Base-by-base conservation (phyloP, 331 rosid genomes). In the Telfairia occidentalis region DNA sequence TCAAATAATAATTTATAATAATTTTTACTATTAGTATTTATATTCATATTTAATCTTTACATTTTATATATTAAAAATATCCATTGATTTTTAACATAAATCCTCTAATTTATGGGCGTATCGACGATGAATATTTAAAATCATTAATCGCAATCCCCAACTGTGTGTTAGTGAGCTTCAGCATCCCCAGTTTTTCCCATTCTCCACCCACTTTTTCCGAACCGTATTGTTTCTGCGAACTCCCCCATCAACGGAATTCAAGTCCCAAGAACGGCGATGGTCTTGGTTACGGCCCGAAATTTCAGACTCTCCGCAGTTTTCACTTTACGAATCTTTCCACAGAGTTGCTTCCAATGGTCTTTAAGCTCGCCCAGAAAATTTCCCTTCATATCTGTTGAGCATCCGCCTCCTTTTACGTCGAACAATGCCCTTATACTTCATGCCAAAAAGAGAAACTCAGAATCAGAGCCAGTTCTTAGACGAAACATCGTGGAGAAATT, bases 401-500 rank as follows among this genome's bases (percentile, higher is more conserved):
- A 12, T 63, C 84, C 80, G 12, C 61, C 73, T 83, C 78, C 80
- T 30, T 57, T 38, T 55, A 24, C 61, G 38, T 67, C 53, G 37
- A 53, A 66, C 66, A 83, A 45, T 35, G 70, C 82, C 42, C 84
- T 37, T 4, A 1, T 80, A 37, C 79, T 78, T 4, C 78, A 46
- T 29, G 86, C 86, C 77, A 81, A 81, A 78, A 86, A 78, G 48
- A 85, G 74, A 76, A 78, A 77, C 81, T 80, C 90, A 2, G 87
- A 86, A 71, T 81, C 91, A 0, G 87, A 87, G 58, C 90, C 90
- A 15, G 32, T 87, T 77, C 85, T 86, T 77, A 86, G 82, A 71
- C 85, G 89, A 13, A 49, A 87, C 75, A 78, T 90, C 60, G 71
- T 84, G 18, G 86, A 89, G 78, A 85, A 92, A 78, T 86, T 89